These are phyloP conservation scores for Botrytis hyacinthi DNA, from an alignment of 2,329 filamentous ascomycete genomes.

Conservation along the genomic window DNA sequence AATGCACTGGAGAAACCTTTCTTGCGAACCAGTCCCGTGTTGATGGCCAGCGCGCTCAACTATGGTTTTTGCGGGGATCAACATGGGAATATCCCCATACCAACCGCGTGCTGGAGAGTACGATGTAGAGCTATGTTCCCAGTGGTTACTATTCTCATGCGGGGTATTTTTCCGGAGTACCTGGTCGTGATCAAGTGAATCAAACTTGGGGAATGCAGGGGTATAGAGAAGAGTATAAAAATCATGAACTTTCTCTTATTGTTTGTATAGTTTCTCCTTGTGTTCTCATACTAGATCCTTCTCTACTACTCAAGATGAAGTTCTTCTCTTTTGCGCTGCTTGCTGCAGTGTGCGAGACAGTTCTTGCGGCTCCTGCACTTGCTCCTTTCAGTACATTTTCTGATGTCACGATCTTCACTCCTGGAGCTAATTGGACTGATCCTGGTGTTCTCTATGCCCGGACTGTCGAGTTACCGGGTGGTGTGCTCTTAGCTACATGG, in stretches of 20 bases:
- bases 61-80: background rate
- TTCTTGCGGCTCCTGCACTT: slow-evolving; percentile 25
- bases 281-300: background rate
- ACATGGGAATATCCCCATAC: background rate
- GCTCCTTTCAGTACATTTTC: slow-evolving; percentile 35
- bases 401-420: slow-evolving; percentile 35
- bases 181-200: background rate
- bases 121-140: background rate
- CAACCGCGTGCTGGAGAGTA: background rate
- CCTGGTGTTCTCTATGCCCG: slow-evolving; percentile 39
- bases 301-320: slow-evolving; percentile 27
- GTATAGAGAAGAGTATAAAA: slow-evolving; percentile 3
- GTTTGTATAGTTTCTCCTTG: background rate
- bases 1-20: slow-evolving; percentile 7
- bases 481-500: slow-evolving; percentile 53
- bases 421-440: slow-evolving; percentile 34
- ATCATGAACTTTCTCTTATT: background rate
- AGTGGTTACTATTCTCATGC: background rate
- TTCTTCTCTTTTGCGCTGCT: slow-evolving; percentile 25
- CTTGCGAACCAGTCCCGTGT: slow-evolving; percentile 13
- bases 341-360: slow-evolving; percentile 26
- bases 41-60: background rate
- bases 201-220: background rate
- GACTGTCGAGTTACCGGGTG: slow-evolving; percentile 38
- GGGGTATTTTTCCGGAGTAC: slow-evolving; percentile 17